Conservation (phyloP, 768 basidiomycete species). For the Rhodosporidiobolus odoratus region DNA sequence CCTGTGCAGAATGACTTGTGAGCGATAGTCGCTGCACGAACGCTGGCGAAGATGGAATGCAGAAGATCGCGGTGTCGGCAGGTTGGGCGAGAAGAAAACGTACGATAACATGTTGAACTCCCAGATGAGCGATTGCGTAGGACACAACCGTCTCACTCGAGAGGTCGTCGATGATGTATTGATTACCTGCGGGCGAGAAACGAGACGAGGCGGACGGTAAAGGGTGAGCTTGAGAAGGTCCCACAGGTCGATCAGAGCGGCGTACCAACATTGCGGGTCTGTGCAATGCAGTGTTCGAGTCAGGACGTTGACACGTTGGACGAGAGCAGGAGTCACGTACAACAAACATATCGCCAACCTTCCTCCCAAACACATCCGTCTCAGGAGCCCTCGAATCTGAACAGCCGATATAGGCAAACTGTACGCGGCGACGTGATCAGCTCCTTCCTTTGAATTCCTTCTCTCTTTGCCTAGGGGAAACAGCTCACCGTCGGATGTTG, state of each 20-base stretch:
- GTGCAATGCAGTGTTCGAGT: too few relatives aligned
- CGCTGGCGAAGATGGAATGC: too few relatives aligned
- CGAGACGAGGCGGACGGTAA: not conserved
- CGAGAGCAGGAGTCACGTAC: not conserved
- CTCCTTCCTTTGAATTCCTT: too few relatives aligned
- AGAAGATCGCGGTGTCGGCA: not conserved
- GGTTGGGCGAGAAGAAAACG: not conserved
- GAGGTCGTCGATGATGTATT: constrained; percentile 23
- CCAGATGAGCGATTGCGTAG: constrained; percentile 22
- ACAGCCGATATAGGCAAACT: constrained; percentile 26
- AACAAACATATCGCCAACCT: constrained; percentile 26
- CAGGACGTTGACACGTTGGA: not conserved
- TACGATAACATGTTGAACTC: constrained; percentile 22
- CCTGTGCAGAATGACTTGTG: too few relatives aligned
- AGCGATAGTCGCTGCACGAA: too few relatives aligned
- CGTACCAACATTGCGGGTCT: constrained; percentile 30
- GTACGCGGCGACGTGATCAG: not conserved
- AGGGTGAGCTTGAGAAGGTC: not conserved
- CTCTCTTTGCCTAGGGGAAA: too few relatives aligned
- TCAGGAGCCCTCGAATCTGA: constrained; percentile 22
- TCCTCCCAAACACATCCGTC: constrained; percentile 1
- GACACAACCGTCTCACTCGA: constrained; percentile 22
- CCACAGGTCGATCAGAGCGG: too few relatives aligned
- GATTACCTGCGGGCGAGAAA: constrained; percentile 4
- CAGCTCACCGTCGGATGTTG: constrained; percentile 13